These are phyloP conservation scores for Cytospora piceicola DNA, from an alignment of 2,329 filamentous ascomycete genomes.

Conservation along the genomic window DNA sequence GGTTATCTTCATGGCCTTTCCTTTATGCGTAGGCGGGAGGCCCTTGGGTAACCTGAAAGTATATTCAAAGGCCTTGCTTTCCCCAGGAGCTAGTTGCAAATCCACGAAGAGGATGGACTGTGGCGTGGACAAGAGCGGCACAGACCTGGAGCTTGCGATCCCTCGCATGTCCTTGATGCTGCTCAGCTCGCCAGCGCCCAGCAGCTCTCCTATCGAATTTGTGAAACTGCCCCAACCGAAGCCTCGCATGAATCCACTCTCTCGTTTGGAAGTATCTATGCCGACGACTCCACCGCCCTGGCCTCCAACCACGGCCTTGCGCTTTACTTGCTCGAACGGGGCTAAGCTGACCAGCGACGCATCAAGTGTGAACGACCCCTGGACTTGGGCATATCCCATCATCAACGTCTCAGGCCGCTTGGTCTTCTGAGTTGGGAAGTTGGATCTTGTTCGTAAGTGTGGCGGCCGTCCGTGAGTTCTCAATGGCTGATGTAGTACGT, in stretches of 20 bases:
- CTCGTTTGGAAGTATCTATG: conserved; percentile 72
- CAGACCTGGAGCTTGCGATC: conserved; percentile 79
- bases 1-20: conserved; percentile 89
- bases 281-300: conserved; percentile 87
- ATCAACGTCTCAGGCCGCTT: conserved; percentile 78
- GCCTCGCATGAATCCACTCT: conserved; percentile 78
- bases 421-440: conserved; percentile 47
- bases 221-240: conserved; percentile 89
- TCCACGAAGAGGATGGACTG: conserved; percentile 97
- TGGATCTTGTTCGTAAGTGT: conserved; percentile 53
- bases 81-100: conserved; percentile 81
- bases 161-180: conserved; percentile 96
- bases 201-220: conserved; percentile 82
- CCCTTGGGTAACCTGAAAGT: conserved; percentile 83
- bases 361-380: conserved; percentile 89
- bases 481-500: conserved; percentile 60
- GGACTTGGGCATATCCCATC: conserved; percentile 97
- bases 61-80: conserved; percentile 87
- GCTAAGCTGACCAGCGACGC: conserved; percentile 87
- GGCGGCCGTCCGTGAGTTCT: conserved; percentile 45
- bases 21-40: conserved; percentile 87
- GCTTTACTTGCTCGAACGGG: conserved; percentile 93
- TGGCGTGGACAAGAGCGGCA: conserved; percentile 90
- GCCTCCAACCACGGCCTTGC: conserved; percentile 86
- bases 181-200: conserved; percentile 86